These are phyloP conservation scores for Blastocrithidia nonstop DNA, from an alignment of 208 protist species.

Conservation along the genomic window DNA sequence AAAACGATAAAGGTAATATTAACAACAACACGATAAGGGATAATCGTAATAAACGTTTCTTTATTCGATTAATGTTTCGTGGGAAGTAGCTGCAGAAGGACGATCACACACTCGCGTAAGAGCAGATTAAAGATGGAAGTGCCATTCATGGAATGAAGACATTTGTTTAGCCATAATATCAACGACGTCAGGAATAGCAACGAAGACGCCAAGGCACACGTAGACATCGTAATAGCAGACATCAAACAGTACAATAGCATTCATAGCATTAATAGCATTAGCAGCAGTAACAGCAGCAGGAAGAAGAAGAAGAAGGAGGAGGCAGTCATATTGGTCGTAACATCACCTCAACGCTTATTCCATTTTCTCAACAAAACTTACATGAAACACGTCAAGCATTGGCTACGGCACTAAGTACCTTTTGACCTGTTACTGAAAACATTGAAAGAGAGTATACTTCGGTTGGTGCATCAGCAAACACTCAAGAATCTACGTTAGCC, in stretches of 20 bases:
- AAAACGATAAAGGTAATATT: neutral
- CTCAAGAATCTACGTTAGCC: no score
- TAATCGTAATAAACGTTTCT: neutral
- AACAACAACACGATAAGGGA: neutral
- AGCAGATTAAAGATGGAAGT: neutral
- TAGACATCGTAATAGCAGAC: no score
- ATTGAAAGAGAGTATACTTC: no score
- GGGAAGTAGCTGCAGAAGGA: constrained; percentile 7
- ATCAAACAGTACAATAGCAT: no score
- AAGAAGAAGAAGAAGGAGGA: no score
- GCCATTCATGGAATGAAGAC: constrained; percentile 4
- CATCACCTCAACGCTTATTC: neutral
- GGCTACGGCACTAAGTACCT: neutral
- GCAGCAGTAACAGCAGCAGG: no score
- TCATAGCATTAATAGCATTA: no score
- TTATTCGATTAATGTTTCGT: constrained; percentile 8
- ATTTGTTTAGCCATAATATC: neutral
- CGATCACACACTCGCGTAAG: neutral
- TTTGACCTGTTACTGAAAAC: no score
- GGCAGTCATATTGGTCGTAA: no score
- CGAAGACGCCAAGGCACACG: no score
- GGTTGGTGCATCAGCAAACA: no score
- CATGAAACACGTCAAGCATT: neutral
- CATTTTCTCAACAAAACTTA: neutral
- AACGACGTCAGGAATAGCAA: no score